These are phyloP conservation scores for Xanthoconium stramineum DNA, from an alignment of 768 basidiomycete species.

Conservation along the genomic window DNA sequence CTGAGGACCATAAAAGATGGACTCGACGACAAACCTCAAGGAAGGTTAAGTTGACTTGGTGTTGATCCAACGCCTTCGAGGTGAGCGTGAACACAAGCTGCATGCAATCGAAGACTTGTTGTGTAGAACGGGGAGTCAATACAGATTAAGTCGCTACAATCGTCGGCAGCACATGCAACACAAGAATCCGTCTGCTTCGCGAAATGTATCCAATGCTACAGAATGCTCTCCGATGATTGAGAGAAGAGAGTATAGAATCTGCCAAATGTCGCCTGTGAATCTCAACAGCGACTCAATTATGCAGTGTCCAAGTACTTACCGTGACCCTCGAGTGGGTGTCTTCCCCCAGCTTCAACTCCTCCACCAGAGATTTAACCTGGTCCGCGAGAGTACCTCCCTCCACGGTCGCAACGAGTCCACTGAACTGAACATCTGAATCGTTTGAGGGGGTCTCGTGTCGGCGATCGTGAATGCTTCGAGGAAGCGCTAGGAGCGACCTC, in stretches of 20 bases:
- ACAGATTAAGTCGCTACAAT: slow-evolving; percentile 35
- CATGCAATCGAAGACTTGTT: slow-evolving; percentile 49
- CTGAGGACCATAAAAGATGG: slow-evolving; percentile 31
- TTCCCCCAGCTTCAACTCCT: slow-evolving; percentile 61
- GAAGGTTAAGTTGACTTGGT: slow-evolving; percentile 54
- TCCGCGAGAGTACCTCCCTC: slow-evolving; percentile 23
- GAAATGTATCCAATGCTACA: slow-evolving; percentile 69
- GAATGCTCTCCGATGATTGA: slow-evolving; percentile 64
- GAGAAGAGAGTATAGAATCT: slow-evolving; percentile 68
- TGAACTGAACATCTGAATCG: slow-evolving; percentile 24
- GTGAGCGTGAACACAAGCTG: slow-evolving; percentile 62
- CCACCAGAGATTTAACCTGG: slow-evolving; percentile 67
- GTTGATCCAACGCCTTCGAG: slow-evolving; percentile 59
- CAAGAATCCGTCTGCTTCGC: slow-evolving; percentile 78
- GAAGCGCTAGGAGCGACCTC: slow-evolving; percentile 55
- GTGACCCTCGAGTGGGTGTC: slow-evolving; percentile 44
- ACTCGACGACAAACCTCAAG: slow-evolving; percentile 54
- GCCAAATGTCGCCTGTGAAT: background rate
- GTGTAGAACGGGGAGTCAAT: slow-evolving; percentile 32
- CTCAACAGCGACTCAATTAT: background rate
- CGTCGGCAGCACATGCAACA: slow-evolving; percentile 67
- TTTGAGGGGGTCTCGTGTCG: slow-evolving; percentile 19
- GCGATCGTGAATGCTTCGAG: slow-evolving; percentile 55
- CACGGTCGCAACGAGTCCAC: background rate
- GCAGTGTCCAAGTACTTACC: slow-evolving; percentile 37